Evolutionary conservation across 2,329 filamentous ascomycete genomes (phyloP).

Genomic region (Claviceps citrina): DNA sequence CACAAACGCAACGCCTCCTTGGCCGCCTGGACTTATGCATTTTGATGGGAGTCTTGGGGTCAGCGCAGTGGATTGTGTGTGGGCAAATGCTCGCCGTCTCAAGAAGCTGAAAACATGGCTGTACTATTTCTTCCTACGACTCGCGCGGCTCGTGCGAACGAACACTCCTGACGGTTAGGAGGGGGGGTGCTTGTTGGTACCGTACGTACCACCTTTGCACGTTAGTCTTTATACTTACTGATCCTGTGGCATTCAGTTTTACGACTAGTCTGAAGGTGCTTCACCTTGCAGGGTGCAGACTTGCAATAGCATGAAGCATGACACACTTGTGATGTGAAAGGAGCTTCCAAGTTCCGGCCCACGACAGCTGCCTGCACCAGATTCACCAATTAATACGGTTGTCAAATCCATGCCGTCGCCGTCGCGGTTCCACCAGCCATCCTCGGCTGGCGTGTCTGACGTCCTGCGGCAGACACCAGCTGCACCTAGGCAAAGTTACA

Average conservation of each 20-base stretch:
- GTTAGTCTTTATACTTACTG: too few relatives aligned
- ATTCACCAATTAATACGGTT: background rate
- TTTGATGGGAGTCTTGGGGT: background rate
- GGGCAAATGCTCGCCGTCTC: background rate
- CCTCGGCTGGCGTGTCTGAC: background rate
- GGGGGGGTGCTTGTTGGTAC: background rate
- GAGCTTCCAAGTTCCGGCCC: background rate
- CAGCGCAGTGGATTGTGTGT: background rate
- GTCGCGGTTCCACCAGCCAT: constrained; percentile 2
- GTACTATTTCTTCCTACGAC: background rate
- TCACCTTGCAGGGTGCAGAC: background rate
- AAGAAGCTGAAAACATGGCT: background rate
- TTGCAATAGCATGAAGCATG: background rate
- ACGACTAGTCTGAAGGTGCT: too few relatives aligned
- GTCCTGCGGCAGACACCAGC: background rate
- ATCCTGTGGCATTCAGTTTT: too few relatives aligned
- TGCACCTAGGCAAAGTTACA: background rate
- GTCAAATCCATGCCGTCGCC: background rate
- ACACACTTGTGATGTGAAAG: constrained; percentile 1
- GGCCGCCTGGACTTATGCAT: background rate
- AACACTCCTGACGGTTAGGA: background rate
- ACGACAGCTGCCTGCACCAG: background rate
- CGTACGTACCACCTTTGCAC: too few relatives aligned
- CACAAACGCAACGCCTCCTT: constrained; percentile 3
- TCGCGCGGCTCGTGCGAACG: background rate